These are phyloP conservation scores for Phaseolus lunatus DNA, from an alignment of 306 rosid species.

Conservation along the genomic window DNA sequence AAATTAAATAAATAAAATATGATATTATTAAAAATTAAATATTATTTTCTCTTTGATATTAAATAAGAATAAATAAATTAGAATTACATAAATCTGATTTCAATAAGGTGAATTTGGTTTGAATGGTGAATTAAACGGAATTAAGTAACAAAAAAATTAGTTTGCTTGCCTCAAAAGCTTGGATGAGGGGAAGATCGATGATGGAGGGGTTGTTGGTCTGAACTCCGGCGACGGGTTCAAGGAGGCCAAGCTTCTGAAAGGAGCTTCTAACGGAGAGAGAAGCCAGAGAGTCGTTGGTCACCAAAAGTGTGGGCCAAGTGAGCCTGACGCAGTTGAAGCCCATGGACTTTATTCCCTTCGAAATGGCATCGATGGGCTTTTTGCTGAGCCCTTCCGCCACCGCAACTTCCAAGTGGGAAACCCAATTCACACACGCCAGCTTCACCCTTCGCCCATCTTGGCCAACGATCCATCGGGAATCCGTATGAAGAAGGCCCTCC, in stretches of 20 bases:
- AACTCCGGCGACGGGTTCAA: conserved; percentile 61
- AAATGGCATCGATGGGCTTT: conserved; percentile 67
- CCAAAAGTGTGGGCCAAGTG: conserved; percentile 78
- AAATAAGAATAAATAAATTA: too few relatives aligned
- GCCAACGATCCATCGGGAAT: conserved; percentile 80
- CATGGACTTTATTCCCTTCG: conserved; percentile 55
- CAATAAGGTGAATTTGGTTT: too few relatives aligned
- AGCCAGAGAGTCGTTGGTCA: conserved; percentile 67
- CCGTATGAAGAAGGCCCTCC: conserved; percentile 62
- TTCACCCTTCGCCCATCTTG: conserved; percentile 73
- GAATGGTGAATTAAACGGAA: too few relatives aligned
- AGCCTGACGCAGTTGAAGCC: conserved; percentile 97
- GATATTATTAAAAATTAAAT: too few relatives aligned
- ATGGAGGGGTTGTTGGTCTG: conserved; percentile 79
- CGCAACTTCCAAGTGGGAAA: conserved; percentile 69
- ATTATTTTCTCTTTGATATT: too few relatives aligned
- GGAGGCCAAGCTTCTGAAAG: conserved; percentile 56
- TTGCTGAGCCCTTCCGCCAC: conserved; percentile 92
- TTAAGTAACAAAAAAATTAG: neutral
- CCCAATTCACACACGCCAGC: conserved; percentile 89
- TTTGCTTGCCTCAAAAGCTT: conserved; percentile 79
- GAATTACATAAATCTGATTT: too few relatives aligned
- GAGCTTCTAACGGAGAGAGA: conserved; percentile 77
- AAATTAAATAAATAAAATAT: too few relatives aligned
- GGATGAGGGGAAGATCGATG: conserved; percentile 66